phyloP scores from a whole-genome alignment of 306 rosid species.

The Sesbania bispinosa region DNA sequence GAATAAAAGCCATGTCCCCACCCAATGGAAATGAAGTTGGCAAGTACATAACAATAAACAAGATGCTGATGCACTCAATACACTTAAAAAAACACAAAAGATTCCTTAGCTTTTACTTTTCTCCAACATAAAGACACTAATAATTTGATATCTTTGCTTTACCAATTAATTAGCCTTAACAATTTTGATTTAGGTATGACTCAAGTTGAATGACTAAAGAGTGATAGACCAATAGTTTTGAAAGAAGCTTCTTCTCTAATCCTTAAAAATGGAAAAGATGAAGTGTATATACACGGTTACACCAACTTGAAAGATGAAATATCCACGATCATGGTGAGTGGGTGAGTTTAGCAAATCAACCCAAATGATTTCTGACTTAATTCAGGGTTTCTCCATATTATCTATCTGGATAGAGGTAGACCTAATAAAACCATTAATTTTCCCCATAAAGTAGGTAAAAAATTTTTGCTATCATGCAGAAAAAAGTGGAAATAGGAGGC shows the following conservation, averaged over 20 bases:
- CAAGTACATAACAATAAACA: conserved; percentile 31
- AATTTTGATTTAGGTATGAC: conserved; percentile 24
- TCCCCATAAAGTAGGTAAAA: not conserved
- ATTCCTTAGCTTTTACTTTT: conserved; percentile 71
- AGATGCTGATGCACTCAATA: conserved; percentile 33
- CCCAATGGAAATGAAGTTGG: conserved; percentile 42
- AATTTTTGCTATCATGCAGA: not conserved
- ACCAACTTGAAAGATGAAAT: conserved; percentile 16
- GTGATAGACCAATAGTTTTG: not conserved
- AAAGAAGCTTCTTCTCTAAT: conserved; percentile 10
- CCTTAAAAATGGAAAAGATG: not conserved
- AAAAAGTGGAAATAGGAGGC: not conserved
- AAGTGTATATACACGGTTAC: too few species aligned
- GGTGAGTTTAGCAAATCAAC: not conserved
- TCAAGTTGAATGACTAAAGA: conserved; percentile 23
- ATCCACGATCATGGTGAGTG: too few species aligned
- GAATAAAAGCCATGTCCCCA: conserved; percentile 49
- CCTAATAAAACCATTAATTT: not conserved
- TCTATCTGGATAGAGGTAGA: not conserved
- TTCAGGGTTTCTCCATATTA: not conserved
- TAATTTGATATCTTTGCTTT: conserved; percentile 26
- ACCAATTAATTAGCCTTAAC: conserved; percentile 31
- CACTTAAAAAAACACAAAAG: not conserved
- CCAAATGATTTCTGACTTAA: not conserved
- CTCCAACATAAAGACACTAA: conserved; percentile 50